Evolutionary conservation across 805 yeast genomes (phyloP).

Genomic region (Ascoidea rubescens): DNA sequence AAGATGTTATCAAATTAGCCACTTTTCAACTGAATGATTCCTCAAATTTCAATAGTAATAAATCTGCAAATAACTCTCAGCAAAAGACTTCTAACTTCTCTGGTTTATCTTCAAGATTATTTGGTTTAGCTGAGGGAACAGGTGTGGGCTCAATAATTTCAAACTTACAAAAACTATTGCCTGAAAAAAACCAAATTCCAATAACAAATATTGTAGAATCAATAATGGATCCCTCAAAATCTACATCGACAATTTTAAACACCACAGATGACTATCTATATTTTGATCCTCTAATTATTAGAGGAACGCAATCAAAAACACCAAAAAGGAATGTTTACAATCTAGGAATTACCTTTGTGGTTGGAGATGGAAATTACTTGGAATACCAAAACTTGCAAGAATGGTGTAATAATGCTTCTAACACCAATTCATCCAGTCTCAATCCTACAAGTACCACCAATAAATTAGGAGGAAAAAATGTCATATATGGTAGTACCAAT

Average conservation of each 20-base stretch:
- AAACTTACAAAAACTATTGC: constrained; percentile 75
- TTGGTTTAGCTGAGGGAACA: constrained; percentile 75
- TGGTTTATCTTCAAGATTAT: constrained; percentile 62
- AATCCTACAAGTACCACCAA: constrained; percentile 21
- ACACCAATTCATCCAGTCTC: too few species aligned
- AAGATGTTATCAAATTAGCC: constrained; percentile 54
- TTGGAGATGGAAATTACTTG: constrained; percentile 92
- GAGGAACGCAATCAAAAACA: constrained; percentile 83
- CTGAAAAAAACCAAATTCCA: constrained; percentile 80
- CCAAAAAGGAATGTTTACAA: constrained; percentile 74
- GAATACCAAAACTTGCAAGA: constrained; percentile 93
- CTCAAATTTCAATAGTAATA: constrained; percentile 18
- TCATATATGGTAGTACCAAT: constrained; percentile 80
- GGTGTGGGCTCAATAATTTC: constrained; percentile 85
- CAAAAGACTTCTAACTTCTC: constrained; percentile 29
- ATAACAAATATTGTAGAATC: constrained; percentile 86
- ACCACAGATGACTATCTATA: constrained; percentile 82
- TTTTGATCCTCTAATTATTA: constrained; percentile 72
- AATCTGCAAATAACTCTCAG: constrained; percentile 12
- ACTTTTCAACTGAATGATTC: constrained; percentile 24
- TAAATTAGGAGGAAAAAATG: constrained; percentile 30
- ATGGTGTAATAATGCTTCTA: constrained; percentile 38
- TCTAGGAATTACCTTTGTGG: constrained; percentile 79
- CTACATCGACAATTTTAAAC: constrained; percentile 47
- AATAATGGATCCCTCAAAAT: constrained; percentile 67